A percentile compares a stretch with the other conserved stretches of the same genome.
Conservation (phyloP, 257 asterid genomes). For the Knoxia roxburghii region DNA sequence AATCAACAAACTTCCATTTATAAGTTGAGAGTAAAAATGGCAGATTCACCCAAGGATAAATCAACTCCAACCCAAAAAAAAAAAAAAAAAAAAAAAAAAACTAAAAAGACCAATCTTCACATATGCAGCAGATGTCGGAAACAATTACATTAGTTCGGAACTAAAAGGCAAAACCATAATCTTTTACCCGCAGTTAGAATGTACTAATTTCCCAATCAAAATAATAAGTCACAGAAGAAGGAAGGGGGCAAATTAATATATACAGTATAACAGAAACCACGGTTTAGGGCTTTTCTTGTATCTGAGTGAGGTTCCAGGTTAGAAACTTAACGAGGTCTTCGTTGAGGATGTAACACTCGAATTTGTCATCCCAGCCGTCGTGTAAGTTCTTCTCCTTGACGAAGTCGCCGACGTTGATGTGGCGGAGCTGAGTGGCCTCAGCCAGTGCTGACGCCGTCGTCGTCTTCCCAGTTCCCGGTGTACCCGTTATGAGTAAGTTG, state of each 20-base stretch:
- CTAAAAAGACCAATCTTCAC: neutral
- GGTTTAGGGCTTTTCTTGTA: too few relatives aligned
- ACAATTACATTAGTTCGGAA: neutral
- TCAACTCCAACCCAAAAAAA: neutral
- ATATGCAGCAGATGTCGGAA: neutral
- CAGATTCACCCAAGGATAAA: neutral
- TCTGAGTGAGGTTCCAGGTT: neutral
- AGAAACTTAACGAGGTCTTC: constrained; percentile 74
- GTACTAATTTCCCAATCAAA: too few relatives aligned
- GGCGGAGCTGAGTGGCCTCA: constrained; percentile 73
- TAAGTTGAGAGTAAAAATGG: too few relatives aligned
- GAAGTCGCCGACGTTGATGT: constrained; percentile 75
- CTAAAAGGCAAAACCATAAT: too few relatives aligned
- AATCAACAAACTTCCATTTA: too few relatives aligned
- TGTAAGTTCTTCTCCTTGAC: constrained; percentile 86
- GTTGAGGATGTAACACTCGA: constrained; percentile 70
- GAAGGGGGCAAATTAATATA: too few relatives aligned
- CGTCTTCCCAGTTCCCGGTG: constrained; percentile 95
- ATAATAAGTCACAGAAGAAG: too few relatives aligned
- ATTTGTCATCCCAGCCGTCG: constrained; percentile 86
- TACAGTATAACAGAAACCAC: too few relatives aligned
- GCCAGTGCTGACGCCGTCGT: constrained; percentile 67
- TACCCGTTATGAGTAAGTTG: constrained; percentile 74
- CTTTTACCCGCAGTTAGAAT: neutral
- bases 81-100: too few relatives aligned